Percentiles rank a stretch among this genome's conserved stretches.
phyloP scores from a whole-genome alignment of 495 filamentous ascomycete species.

The Aspergillus baeticus region DNA sequence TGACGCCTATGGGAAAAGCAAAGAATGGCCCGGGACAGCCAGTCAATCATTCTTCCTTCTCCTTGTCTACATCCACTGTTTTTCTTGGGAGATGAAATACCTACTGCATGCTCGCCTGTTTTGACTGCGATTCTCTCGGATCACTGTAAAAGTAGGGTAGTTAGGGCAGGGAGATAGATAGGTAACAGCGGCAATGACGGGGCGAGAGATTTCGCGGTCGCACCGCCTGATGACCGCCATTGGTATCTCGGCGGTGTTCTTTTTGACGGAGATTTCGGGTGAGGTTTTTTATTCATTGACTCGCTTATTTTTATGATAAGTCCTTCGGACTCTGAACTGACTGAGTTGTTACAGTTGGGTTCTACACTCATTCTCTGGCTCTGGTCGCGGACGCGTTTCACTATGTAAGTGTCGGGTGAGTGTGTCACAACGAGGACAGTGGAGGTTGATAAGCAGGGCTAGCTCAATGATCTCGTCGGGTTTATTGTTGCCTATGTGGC shows the following conservation, averaged over 20 bases:
- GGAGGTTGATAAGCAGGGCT: neutral
- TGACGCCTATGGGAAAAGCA: neutral
- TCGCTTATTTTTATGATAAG: neutral
- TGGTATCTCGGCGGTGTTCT: constrained; percentile 49
- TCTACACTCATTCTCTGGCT: constrained; percentile 79
- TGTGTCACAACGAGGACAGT: neutral
- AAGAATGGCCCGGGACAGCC: neutral
- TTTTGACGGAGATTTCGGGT: constrained; percentile 51
- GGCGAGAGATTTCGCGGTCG: constrained; percentile 31
- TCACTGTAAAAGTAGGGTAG: neutral
- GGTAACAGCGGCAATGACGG: constrained; percentile 16
- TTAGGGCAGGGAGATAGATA: neutral
- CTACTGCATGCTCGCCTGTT: too few relatives aligned
- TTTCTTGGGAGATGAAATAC: too few relatives aligned
- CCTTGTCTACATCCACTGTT: neutral
- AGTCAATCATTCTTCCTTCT: neutral
- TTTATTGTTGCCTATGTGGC: constrained; percentile 83
- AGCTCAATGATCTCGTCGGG: constrained; percentile 90
- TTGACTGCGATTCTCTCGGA: neutral
- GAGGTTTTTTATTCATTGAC: constrained; percentile 9
- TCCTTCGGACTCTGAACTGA: neutral
- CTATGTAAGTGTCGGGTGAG: constrained; percentile 58
- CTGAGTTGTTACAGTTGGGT: constrained; percentile 53
- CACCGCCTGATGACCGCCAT: constrained; percentile 46
- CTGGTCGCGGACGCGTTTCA: constrained; percentile 92